phyloP scores from a whole-genome alignment of 1,139 yeast species.

The Kurtzmaniella quercitrusa region DNA sequence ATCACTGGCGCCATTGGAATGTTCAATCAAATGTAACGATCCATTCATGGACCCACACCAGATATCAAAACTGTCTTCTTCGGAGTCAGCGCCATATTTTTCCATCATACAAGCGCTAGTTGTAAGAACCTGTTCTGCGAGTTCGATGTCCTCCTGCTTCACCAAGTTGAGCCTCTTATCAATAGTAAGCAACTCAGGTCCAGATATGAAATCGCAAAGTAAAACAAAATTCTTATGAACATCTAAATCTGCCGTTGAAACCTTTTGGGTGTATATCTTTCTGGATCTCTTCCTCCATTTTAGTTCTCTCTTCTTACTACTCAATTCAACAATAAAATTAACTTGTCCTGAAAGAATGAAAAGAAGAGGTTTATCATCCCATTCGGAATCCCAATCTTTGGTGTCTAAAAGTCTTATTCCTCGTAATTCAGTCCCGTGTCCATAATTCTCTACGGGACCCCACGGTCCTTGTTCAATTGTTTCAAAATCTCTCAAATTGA shows the following conservation, averaged over 20 bases:
- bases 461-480: not conserved
- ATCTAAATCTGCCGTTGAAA: not conserved
- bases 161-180: not conserved
- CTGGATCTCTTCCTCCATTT: not conserved
- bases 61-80: not conserved
- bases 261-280: conserved; percentile 1
- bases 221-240: not conserved
- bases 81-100: not conserved
- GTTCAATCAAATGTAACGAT: not conserved
- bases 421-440: not conserved
- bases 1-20: not conserved
- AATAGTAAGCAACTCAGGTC: not conserved
- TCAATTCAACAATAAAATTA: not conserved
- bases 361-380: not conserved
- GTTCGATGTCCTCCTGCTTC: not conserved
- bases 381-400: not conserved
- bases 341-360: not conserved
- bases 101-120: not conserved
- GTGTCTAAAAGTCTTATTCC: not conserved
- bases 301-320: not conserved
- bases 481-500: not conserved
- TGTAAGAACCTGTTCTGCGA: not conserved
- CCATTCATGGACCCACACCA: conserved; percentile 1
- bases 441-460: not conserved
- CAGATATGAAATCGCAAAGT: conserved; percentile 1